phyloP scores from a whole-genome alignment of 1,139 yeast genomes.

The Williopsis jadinii region DNA sequence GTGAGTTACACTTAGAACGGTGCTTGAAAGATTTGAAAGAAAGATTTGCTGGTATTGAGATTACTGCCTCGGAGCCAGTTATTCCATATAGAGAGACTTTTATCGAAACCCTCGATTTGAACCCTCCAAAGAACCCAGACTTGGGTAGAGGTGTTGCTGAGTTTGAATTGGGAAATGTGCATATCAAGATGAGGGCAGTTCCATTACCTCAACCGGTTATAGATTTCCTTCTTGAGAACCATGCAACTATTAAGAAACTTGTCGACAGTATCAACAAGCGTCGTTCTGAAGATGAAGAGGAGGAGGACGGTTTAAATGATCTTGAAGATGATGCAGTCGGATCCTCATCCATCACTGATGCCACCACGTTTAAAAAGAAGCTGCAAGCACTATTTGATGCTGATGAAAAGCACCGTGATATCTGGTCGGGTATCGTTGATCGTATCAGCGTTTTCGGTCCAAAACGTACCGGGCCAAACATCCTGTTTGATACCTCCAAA shows the following conservation, averaged over 20 bases:
- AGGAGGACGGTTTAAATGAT: not conserved
- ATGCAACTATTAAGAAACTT: slow-evolving; percentile 31
- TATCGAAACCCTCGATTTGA: slow-evolving; percentile 39
- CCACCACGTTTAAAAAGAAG: slow-evolving; percentile 27
- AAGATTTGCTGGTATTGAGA: slow-evolving; percentile 87
- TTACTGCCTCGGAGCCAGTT: slow-evolving; percentile 83
- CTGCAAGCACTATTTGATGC: slow-evolving; percentile 30
- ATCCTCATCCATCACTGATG: slow-evolving; percentile 14
- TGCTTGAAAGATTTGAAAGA: slow-evolving; percentile 84
- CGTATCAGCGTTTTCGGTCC: slow-evolving; percentile 72
- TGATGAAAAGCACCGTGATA: slow-evolving; percentile 22
- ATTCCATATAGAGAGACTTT: slow-evolving; percentile 93
- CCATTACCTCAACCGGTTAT: slow-evolving; percentile 53
- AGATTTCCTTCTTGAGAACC: slow-evolving; percentile 43
- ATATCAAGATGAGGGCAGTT: slow-evolving; percentile 39
- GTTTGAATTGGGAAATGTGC: slow-evolving; percentile 41
- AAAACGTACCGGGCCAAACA: slow-evolving; percentile 67
- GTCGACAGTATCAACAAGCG: slow-evolving; percentile 12
- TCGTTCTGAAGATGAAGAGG: slow-evolving; percentile 20
- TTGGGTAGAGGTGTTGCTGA: slow-evolving; percentile 36
- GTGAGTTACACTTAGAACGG: slow-evolving; percentile 87
- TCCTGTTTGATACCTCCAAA: slow-evolving; percentile 51
- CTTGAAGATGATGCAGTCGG: no score
- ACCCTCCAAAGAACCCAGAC: slow-evolving; percentile 32
- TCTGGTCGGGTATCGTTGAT: slow-evolving; percentile 27